Base-by-base conservation (phyloP, 2,329 filamentous ascomycete species). In the Microcyclosporella mali region DNA sequence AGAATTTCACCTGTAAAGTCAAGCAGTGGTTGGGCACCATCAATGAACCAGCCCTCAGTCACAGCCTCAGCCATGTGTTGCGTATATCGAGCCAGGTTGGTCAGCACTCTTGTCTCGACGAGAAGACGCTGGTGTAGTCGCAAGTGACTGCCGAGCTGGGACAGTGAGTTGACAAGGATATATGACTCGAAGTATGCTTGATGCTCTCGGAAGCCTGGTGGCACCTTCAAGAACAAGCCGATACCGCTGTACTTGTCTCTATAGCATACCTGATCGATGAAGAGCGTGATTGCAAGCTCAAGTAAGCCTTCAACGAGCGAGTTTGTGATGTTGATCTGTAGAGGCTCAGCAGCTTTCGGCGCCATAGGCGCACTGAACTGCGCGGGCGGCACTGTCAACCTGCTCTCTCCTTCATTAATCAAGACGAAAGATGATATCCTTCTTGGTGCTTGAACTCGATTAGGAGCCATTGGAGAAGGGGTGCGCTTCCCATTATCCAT, bases 141-240 rank as follows among this genome's bases (percentile, higher is more conserved):
- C 7, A 97, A 74, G 16, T 79, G 73, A 44, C 77, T 84, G 27
- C 78, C 78, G 12, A 95, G 68, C 21, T 84, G 79, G 2, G 80
- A 75, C 34, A 95, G 76, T 0, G 85, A 81, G 51, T 83, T 84
- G 19, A 82, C 79, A 15, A 97, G 70, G 2, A 97, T 70, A 59
- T 89, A 95, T 0, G 92, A 94, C 60, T 94, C 88, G 53, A 98
- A 95, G 61, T 89, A 94, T 0, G 88, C 88, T 57, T 95, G 89
- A 55, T 97, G 88, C 60, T 97, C 92, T 53, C 90, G 80, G 57
- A 94, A 95, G 0, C 90, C 89, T 1, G 92, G 88, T 1, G 94
- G 92, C 0, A 90, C 84, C 61, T 92, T 95, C 40, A 86, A 70
- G 58, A 87, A 94, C 8, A 98, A 69, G 0, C 84, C 82, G 40